Evolutionary conservation across 2,329 filamentous ascomycete species (phyloP), one percentile per base, ranked within the genome.

Genomic region (Fusarium nelsonii): DNA sequence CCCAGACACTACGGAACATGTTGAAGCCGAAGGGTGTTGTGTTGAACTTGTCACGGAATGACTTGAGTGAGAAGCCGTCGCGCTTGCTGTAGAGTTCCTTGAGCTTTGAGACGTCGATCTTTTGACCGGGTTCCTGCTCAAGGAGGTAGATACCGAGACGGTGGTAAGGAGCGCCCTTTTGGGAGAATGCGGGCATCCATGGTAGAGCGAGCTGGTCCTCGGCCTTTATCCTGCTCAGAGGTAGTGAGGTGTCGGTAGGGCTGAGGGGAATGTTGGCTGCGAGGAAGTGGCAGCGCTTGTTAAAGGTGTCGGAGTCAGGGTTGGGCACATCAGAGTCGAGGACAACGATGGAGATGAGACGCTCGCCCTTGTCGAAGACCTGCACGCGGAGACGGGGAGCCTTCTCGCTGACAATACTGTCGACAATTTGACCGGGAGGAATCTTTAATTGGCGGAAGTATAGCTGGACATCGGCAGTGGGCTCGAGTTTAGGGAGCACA

Each of bases 131-230:
- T 52, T 86, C 83, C 80, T 99, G 96, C 82, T 97, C 89, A 50
- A 98, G 84, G 23, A 99, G 83, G 77, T 96, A 91, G 63, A 98
- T 82, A 48, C 91, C 90, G 56, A 98, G 84, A 53, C 96, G 92
- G 81, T 98, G 96, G 82, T 98, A 97, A 2, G 92, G 92, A 3
- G 91, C 88, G 59, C 96, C 96, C 83, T 96, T 97, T 78, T 97
- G 92, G 1, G 93, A 90, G 76, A 92, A 93, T 2, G 96, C 91
- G 1, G 95, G 91, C 26, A 94, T 83, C 93, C 95, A 99, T 3
- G 93, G 90, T 5, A 89, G 82, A 58, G 92, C 88, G 49, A 96
- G 85, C 78, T 96, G 90, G 32, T 84, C 83, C 20, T 88, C 83
- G 66, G 82, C 79, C 59, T 86, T 82, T 72, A 93, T 83, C 72